Conservation (phyloP, 2,329 filamentous ascomycete genomes). For the Bertia moriformis region DNA sequence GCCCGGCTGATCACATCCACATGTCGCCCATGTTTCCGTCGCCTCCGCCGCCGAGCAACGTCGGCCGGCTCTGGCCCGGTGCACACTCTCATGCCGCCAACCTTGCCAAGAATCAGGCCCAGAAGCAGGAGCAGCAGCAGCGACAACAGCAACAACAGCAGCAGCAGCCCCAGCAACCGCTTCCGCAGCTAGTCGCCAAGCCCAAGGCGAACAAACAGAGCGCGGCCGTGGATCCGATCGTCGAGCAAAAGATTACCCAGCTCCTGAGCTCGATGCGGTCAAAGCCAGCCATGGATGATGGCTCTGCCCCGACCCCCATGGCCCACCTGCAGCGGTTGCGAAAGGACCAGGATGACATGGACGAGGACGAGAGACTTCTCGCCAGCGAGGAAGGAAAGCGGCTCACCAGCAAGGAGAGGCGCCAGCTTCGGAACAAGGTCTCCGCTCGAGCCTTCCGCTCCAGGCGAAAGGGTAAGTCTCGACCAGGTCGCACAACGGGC, state of each 20-base stretch:
- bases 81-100: conserved; percentile 57
- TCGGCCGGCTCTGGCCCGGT: conserved; percentile 39
- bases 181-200: conserved; percentile 12
- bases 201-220: conserved; percentile 9
- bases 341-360: conserved; percentile 62
- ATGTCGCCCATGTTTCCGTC: not conserved
- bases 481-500: not conserved
- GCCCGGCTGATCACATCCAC: not conserved
- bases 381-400: conserved; percentile 64
- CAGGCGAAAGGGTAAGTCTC: conserved; percentile 48
- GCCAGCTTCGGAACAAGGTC: conserved; percentile 58
- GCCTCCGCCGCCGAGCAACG: not conserved
- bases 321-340: conserved; percentile 45
- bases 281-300: conserved; percentile 19
- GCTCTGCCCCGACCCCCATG: conserved; percentile 12
- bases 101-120: conserved; percentile 31
- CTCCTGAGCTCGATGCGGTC: conserved; percentile 53
- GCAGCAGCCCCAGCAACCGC: conserved; percentile 30
- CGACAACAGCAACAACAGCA: conserved; percentile 18
- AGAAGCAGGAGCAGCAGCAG: conserved; percentile 21
- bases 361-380: conserved; percentile 54
- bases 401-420: conserved; percentile 55
- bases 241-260: conserved; percentile 51
- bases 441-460: conserved; percentile 58
- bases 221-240: conserved; percentile 14